These are phyloP conservation scores for Fusarium nisikadoi DNA, from an alignment of 2,329 filamentous ascomycete species.

Conservation along the genomic window DNA sequence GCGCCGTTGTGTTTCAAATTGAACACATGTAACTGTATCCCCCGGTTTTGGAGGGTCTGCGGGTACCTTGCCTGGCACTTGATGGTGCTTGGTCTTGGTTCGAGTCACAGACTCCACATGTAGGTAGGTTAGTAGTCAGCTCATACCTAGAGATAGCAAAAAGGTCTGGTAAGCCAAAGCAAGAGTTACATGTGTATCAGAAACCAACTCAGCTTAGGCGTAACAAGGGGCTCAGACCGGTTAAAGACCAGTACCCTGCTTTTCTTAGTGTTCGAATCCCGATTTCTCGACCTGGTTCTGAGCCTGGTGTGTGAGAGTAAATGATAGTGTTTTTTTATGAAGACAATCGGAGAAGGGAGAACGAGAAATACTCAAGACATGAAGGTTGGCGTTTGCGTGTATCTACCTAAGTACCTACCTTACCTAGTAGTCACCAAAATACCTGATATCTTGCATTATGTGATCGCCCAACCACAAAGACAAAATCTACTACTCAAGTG, in stretches of 20 bases:
- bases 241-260: conserved; percentile 32
- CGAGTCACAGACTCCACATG: not conserved
- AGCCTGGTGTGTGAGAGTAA: conserved; percentile 1
- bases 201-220: conserved; percentile 9
- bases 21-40: conserved; percentile 17
- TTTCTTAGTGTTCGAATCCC: conserved; percentile 10
- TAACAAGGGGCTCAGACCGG: conserved; percentile 27
- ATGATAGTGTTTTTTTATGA: not conserved
- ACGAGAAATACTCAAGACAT: no score
- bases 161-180: not conserved
- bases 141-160: not conserved
- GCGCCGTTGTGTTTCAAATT: conserved; percentile 35
- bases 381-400: not conserved
- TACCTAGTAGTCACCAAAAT: not conserved
- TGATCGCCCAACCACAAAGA: not conserved
- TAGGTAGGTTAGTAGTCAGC: not conserved
- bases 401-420: not conserved
- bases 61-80: conserved; percentile 20
- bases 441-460: not conserved
- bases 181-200: not conserved
- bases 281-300: conserved; percentile 12
- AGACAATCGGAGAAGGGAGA: not conserved
- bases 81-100: conserved; percentile 13
- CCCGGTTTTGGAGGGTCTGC: conserved; percentile 23
- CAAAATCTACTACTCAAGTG: not conserved